These are phyloP conservation scores for Hypoxylon crocopeplum DNA, from an alignment of 495 filamentous ascomycete species.

Conservation along the genomic window DNA sequence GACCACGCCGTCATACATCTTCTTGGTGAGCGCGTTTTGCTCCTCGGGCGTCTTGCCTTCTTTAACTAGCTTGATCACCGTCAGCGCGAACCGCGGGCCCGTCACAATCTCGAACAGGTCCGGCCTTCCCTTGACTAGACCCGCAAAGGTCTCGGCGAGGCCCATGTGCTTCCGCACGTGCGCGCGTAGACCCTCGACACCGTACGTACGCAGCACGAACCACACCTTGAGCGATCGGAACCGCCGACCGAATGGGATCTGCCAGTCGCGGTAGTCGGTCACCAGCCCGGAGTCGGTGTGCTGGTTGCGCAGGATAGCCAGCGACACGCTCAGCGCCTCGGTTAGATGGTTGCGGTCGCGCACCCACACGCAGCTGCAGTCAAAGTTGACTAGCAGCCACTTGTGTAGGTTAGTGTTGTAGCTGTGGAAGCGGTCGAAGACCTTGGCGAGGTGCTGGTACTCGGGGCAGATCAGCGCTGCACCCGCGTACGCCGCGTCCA, in stretches of 20 bases:
- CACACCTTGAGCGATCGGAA: constrained; percentile 94
- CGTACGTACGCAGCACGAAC: constrained; percentile 93
- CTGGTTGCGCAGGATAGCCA: constrained; percentile 78
- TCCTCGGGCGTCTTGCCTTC: constrained; percentile 26
- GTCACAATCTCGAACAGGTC: constrained; percentile 84
- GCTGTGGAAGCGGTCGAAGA: constrained; percentile 75
- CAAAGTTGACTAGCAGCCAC: constrained; percentile 95
- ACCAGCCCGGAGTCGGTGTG: constrained; percentile 84
- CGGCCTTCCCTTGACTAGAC: constrained; percentile 57
- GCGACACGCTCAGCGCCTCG: constrained; percentile 78
- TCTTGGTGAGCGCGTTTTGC: constrained; percentile 73
- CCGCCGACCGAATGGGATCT: constrained; percentile 92
- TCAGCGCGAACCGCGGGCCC: constrained; percentile 78
- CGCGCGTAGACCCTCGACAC: constrained; percentile 75
- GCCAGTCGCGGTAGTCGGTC: constrained; percentile 98
- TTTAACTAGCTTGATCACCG: constrained; percentile 68
- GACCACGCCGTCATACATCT: constrained; percentile 80
- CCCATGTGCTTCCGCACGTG: constrained; percentile 71
- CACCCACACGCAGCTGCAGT: constrained; percentile 84
- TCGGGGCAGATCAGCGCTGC: constrained; percentile 82
- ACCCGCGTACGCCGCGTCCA: constrained; percentile 97
- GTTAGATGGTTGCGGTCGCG: constrained; percentile 76
- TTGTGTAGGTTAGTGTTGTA: constrained; percentile 99
- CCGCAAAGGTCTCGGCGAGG: constrained; percentile 74
- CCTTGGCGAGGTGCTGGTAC: constrained; percentile 70